These are phyloP conservation scores for Jacaranda mimosifolia DNA, from an alignment of 257 asterid species.

Conservation along the genomic window DNA sequence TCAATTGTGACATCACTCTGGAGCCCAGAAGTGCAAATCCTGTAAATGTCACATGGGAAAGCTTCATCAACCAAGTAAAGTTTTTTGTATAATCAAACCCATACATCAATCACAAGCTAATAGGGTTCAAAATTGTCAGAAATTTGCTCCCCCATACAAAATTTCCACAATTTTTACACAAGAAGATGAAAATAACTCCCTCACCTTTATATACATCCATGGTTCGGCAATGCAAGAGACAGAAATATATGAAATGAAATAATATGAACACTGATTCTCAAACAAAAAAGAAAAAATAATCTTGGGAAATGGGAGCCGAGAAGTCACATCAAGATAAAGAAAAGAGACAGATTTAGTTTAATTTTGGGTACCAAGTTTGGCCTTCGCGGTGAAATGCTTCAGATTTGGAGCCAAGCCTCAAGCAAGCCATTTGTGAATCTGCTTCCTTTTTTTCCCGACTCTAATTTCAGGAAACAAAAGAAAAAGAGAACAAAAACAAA, in stretches of 20 bases:
- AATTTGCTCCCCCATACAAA: no score
- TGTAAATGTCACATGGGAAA: constrained; percentile 28
- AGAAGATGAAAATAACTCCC: no score
- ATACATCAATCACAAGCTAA: no score
- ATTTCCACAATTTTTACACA: no score
- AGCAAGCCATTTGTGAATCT: constrained; percentile 60
- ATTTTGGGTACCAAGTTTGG: constrained; percentile 62
- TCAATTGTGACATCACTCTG: constrained; percentile 80
- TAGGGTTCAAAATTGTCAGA: no score
- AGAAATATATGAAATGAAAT: no score
- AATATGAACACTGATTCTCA: no score
- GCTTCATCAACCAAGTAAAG: not conserved
- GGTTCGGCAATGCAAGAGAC: no score
- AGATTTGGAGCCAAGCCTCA: constrained; percentile 87
- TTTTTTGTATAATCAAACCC: not conserved
- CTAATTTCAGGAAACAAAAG: not conserved
- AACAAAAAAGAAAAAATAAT: no score
- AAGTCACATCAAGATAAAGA: not conserved
- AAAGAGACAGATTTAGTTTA: not conserved
- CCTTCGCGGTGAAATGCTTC: constrained; percentile 84
- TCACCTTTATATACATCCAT: no score
- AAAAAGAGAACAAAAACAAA: not conserved
- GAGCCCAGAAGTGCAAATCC: constrained; percentile 86
- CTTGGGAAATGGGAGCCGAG: no score
- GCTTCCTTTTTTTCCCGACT: not conserved